Conservation (phyloP, 805 yeast genomes). For the Yamadazyma sp. region DNA sequence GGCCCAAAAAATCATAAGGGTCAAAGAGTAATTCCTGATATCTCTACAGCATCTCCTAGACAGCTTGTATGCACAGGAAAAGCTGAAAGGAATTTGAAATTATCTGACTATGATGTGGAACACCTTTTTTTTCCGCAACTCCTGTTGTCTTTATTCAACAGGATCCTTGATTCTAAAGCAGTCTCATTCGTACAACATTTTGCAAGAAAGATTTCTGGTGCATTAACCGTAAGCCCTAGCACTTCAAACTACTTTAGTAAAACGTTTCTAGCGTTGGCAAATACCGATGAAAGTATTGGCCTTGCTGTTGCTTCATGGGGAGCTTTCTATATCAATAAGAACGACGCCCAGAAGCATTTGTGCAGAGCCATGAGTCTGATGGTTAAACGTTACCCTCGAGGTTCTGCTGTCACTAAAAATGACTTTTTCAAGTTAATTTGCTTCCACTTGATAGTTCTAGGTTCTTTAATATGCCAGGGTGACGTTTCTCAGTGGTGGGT, state of each 20-base stretch:
- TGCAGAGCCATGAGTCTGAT: conserved; percentile 1
- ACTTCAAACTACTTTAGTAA: conserved; percentile 22
- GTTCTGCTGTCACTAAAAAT: conserved; percentile 1
- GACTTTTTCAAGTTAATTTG: conserved; percentile 5
- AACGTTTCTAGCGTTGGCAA: conserved; percentile 21
- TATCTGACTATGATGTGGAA: not conserved
- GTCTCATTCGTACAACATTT: conserved; percentile 17
- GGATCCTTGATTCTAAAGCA: conserved; percentile 14
- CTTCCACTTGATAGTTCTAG: conserved; percentile 8
- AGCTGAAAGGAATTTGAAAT: not conserved
- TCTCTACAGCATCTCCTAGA: not conserved
- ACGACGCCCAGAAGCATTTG: conserved; percentile 7
- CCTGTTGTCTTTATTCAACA: conserved; percentile 1
- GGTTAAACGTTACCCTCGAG: not conserved
- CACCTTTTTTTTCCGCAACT: not conserved
- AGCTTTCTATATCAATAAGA: conserved; percentile 14
- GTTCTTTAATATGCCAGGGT: conserved; percentile 18
- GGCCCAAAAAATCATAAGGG: too few species aligned
- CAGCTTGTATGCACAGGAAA: not conserved
- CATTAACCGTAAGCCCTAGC: conserved; percentile 17
- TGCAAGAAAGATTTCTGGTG: conserved; percentile 19
- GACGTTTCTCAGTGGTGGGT: conserved; percentile 19
- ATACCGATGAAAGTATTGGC: conserved; percentile 19
- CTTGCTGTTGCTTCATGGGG: conserved; percentile 29
- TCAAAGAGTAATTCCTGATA: not conserved